Conservation (phyloP, 768 basidiomycete genomes). For the Porpolomopsis calyptriformis region DNA sequence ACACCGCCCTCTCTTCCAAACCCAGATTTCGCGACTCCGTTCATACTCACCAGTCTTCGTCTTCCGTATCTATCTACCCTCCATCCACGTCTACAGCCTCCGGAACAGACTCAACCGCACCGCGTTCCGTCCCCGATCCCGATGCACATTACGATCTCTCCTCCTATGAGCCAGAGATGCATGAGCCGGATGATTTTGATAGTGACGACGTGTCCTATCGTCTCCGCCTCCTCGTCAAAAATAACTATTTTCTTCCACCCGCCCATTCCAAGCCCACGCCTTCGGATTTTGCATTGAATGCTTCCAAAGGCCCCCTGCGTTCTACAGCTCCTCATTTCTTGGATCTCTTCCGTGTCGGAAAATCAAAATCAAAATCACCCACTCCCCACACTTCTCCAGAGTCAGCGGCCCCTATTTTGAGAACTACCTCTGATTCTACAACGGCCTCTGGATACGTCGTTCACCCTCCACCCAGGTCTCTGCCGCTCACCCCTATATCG, state of each 20-base stretch:
- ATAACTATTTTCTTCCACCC: conserved; percentile 82
- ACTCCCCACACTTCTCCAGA: conserved; percentile 33
- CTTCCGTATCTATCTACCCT: conserved; percentile 73
- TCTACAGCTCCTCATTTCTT: conserved; percentile 46
- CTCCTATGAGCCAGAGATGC: conserved; percentile 39
- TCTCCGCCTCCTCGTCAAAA: conserved; percentile 72
- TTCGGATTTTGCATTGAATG: conserved; percentile 43
- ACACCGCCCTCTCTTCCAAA: not conserved
- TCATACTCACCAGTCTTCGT: conserved; percentile 52
- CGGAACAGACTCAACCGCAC: conserved; percentile 56
- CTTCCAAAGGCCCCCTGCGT: conserved; percentile 35
- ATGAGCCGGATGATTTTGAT: conserved; percentile 41
- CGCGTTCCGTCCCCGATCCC: conserved; percentile 43
- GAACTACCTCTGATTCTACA: conserved; percentile 59
- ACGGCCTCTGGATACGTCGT: conserved; percentile 32
- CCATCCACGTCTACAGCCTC: conserved; percentile 57
- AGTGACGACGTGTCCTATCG: conserved; percentile 80
- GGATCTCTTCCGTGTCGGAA: conserved; percentile 61
- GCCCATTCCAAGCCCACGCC: conserved; percentile 75
- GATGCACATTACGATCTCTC: conserved; percentile 33
- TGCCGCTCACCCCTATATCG: conserved; percentile 28
- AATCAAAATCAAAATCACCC: conserved; percentile 53
- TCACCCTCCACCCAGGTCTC: conserved; percentile 26
- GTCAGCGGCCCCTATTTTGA: conserved; percentile 35
- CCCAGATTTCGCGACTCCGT: conserved; percentile 30